phyloP scores from a whole-genome alignment of 2,329 filamentous ascomycete genomes.

The Paraphoma sp. region DNA sequence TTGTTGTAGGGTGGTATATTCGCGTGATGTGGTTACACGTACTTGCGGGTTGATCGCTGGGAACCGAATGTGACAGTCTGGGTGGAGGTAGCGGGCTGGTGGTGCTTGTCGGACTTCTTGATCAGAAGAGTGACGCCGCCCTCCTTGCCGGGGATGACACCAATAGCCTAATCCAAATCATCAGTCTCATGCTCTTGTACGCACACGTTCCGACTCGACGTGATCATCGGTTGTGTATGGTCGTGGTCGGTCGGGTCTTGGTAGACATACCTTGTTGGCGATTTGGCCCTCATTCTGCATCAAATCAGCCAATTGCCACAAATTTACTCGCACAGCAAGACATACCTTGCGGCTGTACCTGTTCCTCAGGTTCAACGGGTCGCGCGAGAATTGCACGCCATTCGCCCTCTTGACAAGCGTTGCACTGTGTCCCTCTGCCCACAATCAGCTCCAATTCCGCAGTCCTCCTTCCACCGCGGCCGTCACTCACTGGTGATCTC shows the following conservation, averaged over 20 bases:
- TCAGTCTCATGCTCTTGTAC: too few relatives aligned
- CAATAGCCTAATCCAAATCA: slow-evolving; percentile 70
- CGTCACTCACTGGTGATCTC: slow-evolving; percentile 84
- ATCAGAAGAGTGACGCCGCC: slow-evolving; percentile 80
- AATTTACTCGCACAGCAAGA: slow-evolving; percentile 1
- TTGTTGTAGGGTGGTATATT: background rate
- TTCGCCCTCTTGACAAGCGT: slow-evolving; percentile 92
- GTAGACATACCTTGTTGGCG: slow-evolving; percentile 80
- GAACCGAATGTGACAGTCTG: slow-evolving; percentile 73
- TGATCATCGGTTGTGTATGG: background rate
- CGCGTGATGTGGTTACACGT: slow-evolving; percentile 50
- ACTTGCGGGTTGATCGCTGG: slow-evolving; percentile 81
- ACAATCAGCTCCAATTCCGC: slow-evolving; percentile 16
- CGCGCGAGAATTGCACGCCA: slow-evolving; percentile 88
- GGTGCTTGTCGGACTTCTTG: slow-evolving; percentile 78
- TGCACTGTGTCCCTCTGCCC: slow-evolving; percentile 81
- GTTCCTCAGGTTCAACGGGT: slow-evolving; percentile 93
- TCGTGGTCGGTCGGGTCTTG: slow-evolving; percentile 5
- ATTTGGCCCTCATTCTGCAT: slow-evolving; percentile 85
- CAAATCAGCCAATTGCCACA: slow-evolving; percentile 29
- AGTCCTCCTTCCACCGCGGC: background rate
- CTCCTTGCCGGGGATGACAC: slow-evolving; percentile 76
- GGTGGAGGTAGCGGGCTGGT: slow-evolving; percentile 74
- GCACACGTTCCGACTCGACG: background rate
- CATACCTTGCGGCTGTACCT: slow-evolving; percentile 87